These are phyloP conservation scores for Phlebopus sp. DNA, from an alignment of 1,284 basidiomycete species.

Conservation along the genomic window DNA sequence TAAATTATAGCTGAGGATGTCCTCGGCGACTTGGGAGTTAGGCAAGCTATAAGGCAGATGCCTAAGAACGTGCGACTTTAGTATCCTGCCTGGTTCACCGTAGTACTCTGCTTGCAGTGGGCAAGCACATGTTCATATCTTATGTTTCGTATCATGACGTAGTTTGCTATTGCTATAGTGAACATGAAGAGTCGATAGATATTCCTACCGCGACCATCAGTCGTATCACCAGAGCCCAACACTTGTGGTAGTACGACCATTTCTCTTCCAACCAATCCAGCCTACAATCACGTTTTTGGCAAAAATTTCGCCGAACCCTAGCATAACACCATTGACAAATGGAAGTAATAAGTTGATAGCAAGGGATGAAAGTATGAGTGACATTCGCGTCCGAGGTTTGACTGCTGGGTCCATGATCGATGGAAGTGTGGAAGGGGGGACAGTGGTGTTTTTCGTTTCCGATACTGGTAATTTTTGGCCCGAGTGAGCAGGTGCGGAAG, in stretches of 20 bases:
- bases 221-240: conserved; percentile 37
- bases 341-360: conserved; percentile 92
- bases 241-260: conserved; percentile 26
- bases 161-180: no score
- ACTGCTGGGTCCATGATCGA: conserved; percentile 74
- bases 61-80: conserved; percentile 57
- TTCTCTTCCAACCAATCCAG: conserved; percentile 52
- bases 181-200: no score
- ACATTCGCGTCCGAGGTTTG: conserved; percentile 60
- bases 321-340: conserved; percentile 97
- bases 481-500: conserved; percentile 20
- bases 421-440: conserved; percentile 65
- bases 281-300: conserved; percentile 81
- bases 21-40: conserved; percentile 65
- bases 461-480: neutral
- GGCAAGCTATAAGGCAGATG: conserved; percentile 65
- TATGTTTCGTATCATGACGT: no score
- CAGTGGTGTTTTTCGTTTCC: conserved; percentile 21
- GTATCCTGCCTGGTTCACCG: conserved; percentile 2
- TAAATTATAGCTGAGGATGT: conserved; percentile 56
- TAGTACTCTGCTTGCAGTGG: neutral
- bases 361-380: conserved; percentile 77
- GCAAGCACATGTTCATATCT: neutral
- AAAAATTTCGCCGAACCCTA: conserved; percentile 97
- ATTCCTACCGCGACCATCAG: neutral